Evolutionary conservation across 768 basidiomycete species (phyloP).

Genomic region (Strobilomyces echinocephalus): DNA sequence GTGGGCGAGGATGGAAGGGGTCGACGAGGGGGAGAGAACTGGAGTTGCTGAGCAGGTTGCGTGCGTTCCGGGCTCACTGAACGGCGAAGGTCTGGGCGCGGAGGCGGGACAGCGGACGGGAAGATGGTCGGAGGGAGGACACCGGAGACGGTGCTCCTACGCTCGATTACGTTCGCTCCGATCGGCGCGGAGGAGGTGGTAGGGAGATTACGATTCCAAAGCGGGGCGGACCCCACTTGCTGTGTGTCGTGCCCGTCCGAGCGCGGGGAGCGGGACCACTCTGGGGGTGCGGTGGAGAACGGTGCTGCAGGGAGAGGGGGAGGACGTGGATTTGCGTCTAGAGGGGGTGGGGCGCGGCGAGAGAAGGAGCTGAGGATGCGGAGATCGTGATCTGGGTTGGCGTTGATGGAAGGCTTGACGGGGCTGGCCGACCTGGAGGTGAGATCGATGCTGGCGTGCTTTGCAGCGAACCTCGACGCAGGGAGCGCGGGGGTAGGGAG

Average conservation of each 20-base stretch:
- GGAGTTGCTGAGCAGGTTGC: conserved; percentile 1
- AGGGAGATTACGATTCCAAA: conserved; percentile 40
- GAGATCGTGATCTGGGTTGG: conserved; percentile 17
- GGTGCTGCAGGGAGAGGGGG: background rate
- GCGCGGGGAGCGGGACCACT: conserved; percentile 8
- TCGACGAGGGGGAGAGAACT: conserved; percentile 23
- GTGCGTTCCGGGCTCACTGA: conserved; percentile 14
- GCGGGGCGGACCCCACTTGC: conserved; percentile 35
- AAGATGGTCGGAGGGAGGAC: background rate
- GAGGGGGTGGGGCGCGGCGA: conserved; percentile 16
- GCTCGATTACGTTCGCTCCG: conserved; percentile 16
- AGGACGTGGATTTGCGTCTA: conserved; percentile 4
- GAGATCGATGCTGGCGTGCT: conserved; percentile 26
- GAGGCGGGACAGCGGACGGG: background rate
- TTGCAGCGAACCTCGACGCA: conserved; percentile 1
- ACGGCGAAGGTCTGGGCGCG: conserved; percentile 1
- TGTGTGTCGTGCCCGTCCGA: conserved; percentile 8
- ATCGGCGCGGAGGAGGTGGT: conserved; percentile 15
- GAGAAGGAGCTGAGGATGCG: conserved; percentile 23
- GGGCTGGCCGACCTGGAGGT: conserved; percentile 18
- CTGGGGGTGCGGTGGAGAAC: conserved; percentile 11
- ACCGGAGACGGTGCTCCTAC: conserved; percentile 27
- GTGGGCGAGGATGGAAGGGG: conserved; percentile 28
- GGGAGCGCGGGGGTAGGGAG: conserved; percentile 18
- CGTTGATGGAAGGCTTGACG: conserved; percentile 12